Percentiles rank a stretch among this genome's conserved stretches.
These are phyloP conservation scores for Oleoguttula mirabilis DNA, from an alignment of 495 filamentous ascomycete species.

Conservation along the genomic window DNA sequence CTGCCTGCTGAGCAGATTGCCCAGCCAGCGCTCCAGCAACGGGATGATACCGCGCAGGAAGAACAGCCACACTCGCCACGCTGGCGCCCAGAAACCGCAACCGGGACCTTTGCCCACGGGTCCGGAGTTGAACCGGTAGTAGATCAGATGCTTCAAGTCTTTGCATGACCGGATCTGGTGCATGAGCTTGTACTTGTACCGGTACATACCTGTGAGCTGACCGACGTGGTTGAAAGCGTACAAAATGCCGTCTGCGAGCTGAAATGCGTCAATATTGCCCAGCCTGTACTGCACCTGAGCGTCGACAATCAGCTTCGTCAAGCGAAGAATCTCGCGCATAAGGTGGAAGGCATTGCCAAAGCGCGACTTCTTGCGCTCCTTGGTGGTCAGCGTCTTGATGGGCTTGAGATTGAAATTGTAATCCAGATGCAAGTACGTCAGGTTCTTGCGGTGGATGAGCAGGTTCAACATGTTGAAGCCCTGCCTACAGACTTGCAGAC, in stretches of 20 bases:
- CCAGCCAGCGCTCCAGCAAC: slow-evolving; percentile 91
- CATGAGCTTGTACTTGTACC: slow-evolving; percentile 99
- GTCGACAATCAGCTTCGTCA: slow-evolving; percentile 97
- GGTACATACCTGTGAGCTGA: slow-evolving; percentile 98
- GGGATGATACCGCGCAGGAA: slow-evolving; percentile 99
- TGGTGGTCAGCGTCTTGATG: slow-evolving; percentile 96
- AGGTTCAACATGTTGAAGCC: slow-evolving; percentile 99
- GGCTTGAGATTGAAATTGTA: slow-evolving; percentile 99
- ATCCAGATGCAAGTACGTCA: slow-evolving; percentile 96
- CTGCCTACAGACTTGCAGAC: slow-evolving; percentile 93
- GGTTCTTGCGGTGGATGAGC: slow-evolving; percentile 94
- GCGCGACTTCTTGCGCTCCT: slow-evolving; percentile 98
- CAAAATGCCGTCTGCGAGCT: slow-evolving; percentile 94
- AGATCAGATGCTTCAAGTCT: slow-evolving; percentile 97
- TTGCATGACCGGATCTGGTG: slow-evolving; percentile 99
- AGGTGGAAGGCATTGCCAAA: slow-evolving; percentile 99
- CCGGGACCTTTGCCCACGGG: slow-evolving; percentile 96
- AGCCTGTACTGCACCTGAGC: slow-evolving; percentile 96
- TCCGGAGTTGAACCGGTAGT: slow-evolving; percentile 97
- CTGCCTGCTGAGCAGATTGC: slow-evolving; percentile 90
- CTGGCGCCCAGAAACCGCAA: slow-evolving; percentile 98
- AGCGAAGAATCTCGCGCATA: slow-evolving; percentile 95
- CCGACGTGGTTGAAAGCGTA: slow-evolving; percentile 99
- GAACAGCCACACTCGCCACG: slow-evolving; percentile 99
- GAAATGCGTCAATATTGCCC: slow-evolving; percentile 98